Evolutionary conservation across 2,329 filamentous ascomycete species (phyloP), one percentile per base, ranked within the genome.

Genomic region (Colletotrichum truncatum): DNA sequence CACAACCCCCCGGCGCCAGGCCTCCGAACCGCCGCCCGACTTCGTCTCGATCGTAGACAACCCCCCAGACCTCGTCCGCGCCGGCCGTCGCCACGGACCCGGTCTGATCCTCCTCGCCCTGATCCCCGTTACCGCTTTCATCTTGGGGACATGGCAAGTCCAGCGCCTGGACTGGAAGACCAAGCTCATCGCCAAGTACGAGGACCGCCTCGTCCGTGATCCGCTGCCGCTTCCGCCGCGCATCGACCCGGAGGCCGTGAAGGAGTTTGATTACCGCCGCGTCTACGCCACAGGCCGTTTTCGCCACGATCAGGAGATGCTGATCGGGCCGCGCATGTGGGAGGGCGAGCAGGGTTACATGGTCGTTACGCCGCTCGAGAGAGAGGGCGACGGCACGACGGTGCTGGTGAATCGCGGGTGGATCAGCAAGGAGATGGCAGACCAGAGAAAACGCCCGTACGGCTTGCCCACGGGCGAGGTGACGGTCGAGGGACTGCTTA

Each of bases 111-210:
- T 97, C 66, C 87, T 97, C 10, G 93, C 93, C 39, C 80, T 97
- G 55, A 98, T 99, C 73, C 96, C 96, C 51, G 80, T 97, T 66
- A 98, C 94, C 1, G 93, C 96, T 10, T 97, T 99, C 78, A 83
- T 85, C 58, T 89, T 99, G 14, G 96, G 96, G 28, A 93, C 93
- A 68, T 99, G 96, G 96, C 96, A 99, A 77, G 92, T 99, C 57
- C 89, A 97, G 77, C 91, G 96, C 10, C 87, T 99, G 2, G 89
- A 90, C 64, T 97, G 95, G 94, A 99, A 99, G 78, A 94, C 93
- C 4, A 92, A 97, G 46, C 85, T 99, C 11, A 90, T 99, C 67
- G 93, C 95, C 65, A 93, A 91, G 71, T 93, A 93, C 78, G 96
- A 98, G 80, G 94, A 99, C 82, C 92, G 95, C 5, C 86, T 99